phyloP scores from a whole-genome alignment of 768 basidiomycete species.

The Gloeostereum incarnatum region DNA sequence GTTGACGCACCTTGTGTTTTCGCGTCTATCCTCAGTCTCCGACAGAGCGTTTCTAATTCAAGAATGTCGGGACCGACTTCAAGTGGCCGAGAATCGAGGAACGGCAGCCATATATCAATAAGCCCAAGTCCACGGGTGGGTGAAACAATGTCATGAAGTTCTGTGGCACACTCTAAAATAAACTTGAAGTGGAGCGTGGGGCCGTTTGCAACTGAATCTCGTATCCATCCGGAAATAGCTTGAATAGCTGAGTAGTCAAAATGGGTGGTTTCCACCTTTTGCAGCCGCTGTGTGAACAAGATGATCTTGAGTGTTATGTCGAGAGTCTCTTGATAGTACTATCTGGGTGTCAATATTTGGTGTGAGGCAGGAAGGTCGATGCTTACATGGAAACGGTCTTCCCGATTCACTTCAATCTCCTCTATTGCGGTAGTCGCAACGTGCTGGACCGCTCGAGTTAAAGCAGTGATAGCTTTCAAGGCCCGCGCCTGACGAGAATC shows the following conservation, averaged over 20 bases:
- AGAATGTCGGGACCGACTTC: too few species aligned
- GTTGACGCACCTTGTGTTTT: too few species aligned
- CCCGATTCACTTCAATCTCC: background rate
- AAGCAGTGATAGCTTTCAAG: background rate
- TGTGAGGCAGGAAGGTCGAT: too few species aligned
- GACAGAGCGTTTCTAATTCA: too few species aligned
- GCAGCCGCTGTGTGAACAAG: too few species aligned
- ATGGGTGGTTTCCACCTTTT: constrained; percentile 14
- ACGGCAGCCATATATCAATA: constrained; percentile 57
- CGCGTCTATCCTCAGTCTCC: too few species aligned
- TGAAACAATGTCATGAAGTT: constrained; percentile 39
- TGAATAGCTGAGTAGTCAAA: constrained; percentile 65
- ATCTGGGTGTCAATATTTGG: too few species aligned
- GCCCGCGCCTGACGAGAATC: background rate
- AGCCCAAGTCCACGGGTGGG: constrained; percentile 68
- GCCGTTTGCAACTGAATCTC: constrained; percentile 23
- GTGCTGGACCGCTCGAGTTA: background rate
- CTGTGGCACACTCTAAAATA: constrained; percentile 21
- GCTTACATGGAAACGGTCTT: too few species aligned
- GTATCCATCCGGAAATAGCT: constrained; percentile 47
- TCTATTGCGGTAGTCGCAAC: background rate
- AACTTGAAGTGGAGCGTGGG: constrained; percentile 22
- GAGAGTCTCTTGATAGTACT: too few species aligned
- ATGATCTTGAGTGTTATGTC: too few species aligned
- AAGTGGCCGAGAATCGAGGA: too few species aligned